Conservation (phyloP, 805 yeast species). For the Starmerella davenportii region DNA sequence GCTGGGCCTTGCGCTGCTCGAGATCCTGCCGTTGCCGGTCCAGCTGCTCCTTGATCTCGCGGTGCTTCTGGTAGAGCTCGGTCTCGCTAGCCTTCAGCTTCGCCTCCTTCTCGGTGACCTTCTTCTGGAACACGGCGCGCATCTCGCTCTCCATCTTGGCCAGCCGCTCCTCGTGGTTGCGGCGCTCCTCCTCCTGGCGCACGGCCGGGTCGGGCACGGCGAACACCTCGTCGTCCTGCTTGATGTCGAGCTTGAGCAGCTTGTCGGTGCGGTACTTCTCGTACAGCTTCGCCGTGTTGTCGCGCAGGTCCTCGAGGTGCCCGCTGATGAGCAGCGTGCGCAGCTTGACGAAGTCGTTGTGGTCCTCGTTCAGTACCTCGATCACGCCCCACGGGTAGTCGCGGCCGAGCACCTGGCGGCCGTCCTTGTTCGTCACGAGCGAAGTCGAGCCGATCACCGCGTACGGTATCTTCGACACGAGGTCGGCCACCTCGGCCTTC, state of each 20-base stretch:
- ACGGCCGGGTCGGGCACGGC: conserved; percentile 83
- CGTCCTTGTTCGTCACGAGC: conserved; percentile 49
- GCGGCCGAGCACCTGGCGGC: conserved; percentile 75
- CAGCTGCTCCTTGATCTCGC: conserved; percentile 91
- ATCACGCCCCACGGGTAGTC: conserved; percentile 93
- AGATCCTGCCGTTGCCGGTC: conserved; percentile 71
- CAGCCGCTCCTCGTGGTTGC: conserved; percentile 80
- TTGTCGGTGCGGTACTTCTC: conserved; percentile 81
- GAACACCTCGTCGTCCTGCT: conserved; percentile 85
- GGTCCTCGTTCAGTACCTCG: conserved; percentile 86
- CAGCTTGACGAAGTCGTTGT: conserved; percentile 76
- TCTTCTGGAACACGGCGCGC: conserved; percentile 91
- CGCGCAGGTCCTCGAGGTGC: conserved; percentile 85
- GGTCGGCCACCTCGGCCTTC: conserved; percentile 40
- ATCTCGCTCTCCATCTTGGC: conserved; percentile 90
- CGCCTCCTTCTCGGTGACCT: conserved; percentile 91
- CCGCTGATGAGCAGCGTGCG: conserved; percentile 78
- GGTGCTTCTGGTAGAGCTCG: conserved; percentile 84
- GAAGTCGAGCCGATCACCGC: conserved; percentile 85
- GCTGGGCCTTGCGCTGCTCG: conserved; percentile 74
- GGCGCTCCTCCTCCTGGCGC: conserved; percentile 85
- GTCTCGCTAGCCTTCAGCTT: conserved; percentile 93
- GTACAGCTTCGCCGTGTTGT: conserved; percentile 63
- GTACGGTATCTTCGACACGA: conserved; percentile 64
- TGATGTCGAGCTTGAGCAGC: conserved; percentile 63